These are phyloP conservation scores for Leishmania arabica DNA, from an alignment of 208 protist species.

Conservation along the genomic window DNA sequence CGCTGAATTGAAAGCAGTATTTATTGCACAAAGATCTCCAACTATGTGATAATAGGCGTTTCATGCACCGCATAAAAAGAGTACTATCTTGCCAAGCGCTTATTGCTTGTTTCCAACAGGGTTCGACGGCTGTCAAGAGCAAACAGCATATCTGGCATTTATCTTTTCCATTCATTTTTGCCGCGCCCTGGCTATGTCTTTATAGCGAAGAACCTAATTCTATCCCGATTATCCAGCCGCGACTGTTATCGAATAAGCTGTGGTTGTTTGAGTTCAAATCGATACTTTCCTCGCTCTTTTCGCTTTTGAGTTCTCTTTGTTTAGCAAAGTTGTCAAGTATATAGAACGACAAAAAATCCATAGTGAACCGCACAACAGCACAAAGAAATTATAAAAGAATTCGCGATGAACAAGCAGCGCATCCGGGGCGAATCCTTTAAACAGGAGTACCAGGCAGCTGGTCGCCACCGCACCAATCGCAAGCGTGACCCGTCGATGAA, in stretches of 20 bases:
- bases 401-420: slow-evolving; percentile 53
- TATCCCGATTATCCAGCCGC: not conserved
- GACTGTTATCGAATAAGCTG: not conserved
- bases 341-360: not conserved
- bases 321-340: not conserved
- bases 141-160: not conserved
- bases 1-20: not conserved
- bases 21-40: not conserved
- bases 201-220: too few species aligned
- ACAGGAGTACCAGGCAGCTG: slow-evolving; percentile 90
- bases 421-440: slow-evolving; percentile 93
- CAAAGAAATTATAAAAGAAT: not conserved
- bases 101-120: not conserved
- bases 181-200: not conserved
- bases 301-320: not conserved
- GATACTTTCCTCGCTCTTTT: not conserved
- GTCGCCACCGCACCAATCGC: slow-evolving; percentile 57
- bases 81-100: not conserved
- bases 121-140: not conserved
- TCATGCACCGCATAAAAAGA: slow-evolving; percentile 3
- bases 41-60: not conserved
- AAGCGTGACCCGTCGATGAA: slow-evolving; percentile 92
- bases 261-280: not conserved
- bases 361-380: slow-evolving; percentile 4
- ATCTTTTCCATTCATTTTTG: not conserved